Base-by-base conservation (phyloP, 1,284 basidiomycete genomes). In the Leccinum huronense region DNA sequence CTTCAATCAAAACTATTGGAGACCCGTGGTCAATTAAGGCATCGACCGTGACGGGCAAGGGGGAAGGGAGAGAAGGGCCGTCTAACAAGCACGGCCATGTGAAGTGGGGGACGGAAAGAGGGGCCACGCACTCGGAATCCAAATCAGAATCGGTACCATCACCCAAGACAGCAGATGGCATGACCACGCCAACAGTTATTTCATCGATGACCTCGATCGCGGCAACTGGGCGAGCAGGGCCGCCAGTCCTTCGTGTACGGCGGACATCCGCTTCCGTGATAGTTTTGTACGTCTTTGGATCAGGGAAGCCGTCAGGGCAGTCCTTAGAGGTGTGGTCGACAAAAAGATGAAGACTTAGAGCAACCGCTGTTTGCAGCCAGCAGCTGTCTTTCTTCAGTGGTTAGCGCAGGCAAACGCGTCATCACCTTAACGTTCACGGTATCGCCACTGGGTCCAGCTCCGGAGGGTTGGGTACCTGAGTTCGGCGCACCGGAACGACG, bases 211-310 rank as follows among this genome's bases (percentile, higher is more conserved):
- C 48, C 23, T 51, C 48, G 7, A 51, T 13, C 6, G 48, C 2
- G 7, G 19, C 48, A 4, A 51, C 48, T 23, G 48, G 31, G 31
- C 31, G 31, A 3, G 7, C 31, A 31, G 31, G 31, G 7, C 31
- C 31, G 7, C 4, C 4, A 31, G 31, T 31, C 4, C 48, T 5
- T 23, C 6, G 48, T 10, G 0, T 14, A 27, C 72, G 72, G 3
- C 19, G 6, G 23, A 51, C 48, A 34, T 10, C 9, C 7, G 45
- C 45, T 30, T 30, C 30, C 3, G 30, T 30, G 30, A 30, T 30
- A 3, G 30, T 3, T 6, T 30, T 30, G 30, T 30, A 30, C 30
- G 3, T 30, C 30, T 30, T 30, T 30, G 30, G 30, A 30, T 30
- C 30, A 6, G 30, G 30, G 30, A 30, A 30, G 30, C 30, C 30